phyloP scores from a whole-genome alignment of 371 early-diverging fungal species.

The Batrachochytrium dendrobatidis region DNA sequence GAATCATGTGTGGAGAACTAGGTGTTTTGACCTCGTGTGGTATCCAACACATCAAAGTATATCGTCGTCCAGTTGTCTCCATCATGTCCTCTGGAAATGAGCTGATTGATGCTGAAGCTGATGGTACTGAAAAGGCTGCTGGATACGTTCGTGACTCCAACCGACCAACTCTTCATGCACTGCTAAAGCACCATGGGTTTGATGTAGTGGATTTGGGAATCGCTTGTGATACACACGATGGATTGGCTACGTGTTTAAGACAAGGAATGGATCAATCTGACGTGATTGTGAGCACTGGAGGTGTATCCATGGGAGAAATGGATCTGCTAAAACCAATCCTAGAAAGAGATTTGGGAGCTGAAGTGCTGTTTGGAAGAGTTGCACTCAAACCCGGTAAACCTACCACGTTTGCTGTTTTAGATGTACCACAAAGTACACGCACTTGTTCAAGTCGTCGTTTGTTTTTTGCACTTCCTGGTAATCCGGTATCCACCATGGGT shows the following conservation, averaged over 20 bases:
- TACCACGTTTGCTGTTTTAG: not conserved
- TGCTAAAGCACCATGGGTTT: constrained; percentile 56
- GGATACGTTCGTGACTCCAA: constrained; percentile 82
- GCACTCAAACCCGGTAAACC: constrained; percentile 80
- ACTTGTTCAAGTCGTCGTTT: no score
- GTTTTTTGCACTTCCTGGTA: constrained; percentile 86
- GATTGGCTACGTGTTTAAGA: constrained; percentile 41
- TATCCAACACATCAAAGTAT: constrained; percentile 45
- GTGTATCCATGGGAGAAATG: constrained; percentile 92
- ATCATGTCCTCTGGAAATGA: constrained; percentile 88
- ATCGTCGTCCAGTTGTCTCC: constrained; percentile 64
- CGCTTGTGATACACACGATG: constrained; percentile 58
- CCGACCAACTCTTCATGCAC: constrained; percentile 65
- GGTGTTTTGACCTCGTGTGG: constrained; percentile 77
- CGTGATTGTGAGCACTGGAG: constrained; percentile 84
- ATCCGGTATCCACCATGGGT: constrained; percentile 79
- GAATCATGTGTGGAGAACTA: no score
- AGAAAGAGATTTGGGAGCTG: constrained; percentile 65
- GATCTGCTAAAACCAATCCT: constrained; percentile 83
- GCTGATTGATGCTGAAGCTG: constrained; percentile 45
- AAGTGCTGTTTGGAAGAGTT: constrained; percentile 83
- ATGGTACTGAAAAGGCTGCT: constrained; percentile 35
- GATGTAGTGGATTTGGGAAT: constrained; percentile 69
- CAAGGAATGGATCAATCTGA: constrained; percentile 57
- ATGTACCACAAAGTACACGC: no score